Percentiles rank a stretch among this genome's conserved stretches.
phyloP scores from a whole-genome alignment of 1,284 basidiomycete species.

The Bondarzewia mesenterica region DNA sequence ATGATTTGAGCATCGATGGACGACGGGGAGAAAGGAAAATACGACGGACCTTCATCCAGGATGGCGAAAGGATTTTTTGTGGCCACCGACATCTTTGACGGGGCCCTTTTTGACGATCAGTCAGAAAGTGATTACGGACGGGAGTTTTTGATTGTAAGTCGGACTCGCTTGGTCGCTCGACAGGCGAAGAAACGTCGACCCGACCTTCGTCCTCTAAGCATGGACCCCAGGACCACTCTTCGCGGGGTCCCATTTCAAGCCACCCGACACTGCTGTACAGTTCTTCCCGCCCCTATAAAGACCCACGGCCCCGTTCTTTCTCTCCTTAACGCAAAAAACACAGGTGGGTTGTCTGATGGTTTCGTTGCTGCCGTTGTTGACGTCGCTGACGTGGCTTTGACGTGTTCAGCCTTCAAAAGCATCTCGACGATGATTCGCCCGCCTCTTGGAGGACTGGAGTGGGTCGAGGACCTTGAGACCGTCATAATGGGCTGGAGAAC shows the following conservation, averaged over 20 bases:
- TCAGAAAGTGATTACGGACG: constrained; percentile 23
- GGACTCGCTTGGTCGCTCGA: constrained; percentile 18
- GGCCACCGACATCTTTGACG: constrained; percentile 81
- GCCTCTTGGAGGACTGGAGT: constrained; percentile 57
- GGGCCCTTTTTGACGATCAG: constrained; percentile 45
- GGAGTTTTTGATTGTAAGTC: not conserved
- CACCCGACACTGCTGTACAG: constrained; percentile 31
- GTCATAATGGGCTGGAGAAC: constrained; percentile 71
- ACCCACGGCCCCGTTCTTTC: not conserved
- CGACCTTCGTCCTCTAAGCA: not conserved
- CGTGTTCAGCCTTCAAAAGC: constrained; percentile 64
- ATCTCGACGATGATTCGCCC: constrained; percentile 78
- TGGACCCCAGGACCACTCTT: not conserved
- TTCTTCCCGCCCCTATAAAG: constrained; percentile 20
- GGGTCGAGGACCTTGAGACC: constrained; percentile 81
- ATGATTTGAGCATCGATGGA: not conserved
- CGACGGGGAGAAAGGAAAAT: constrained; percentile 4
- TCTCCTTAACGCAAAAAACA: constrained; percentile 44
- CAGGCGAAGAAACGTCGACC: constrained; percentile 1
- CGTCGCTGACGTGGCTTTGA: constrained; percentile 6
- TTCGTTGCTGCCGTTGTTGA: constrained; percentile 1
- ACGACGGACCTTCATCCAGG: constrained; percentile 61
- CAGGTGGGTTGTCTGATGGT: constrained; percentile 40
- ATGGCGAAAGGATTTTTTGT: constrained; percentile 76
- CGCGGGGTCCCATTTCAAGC: constrained; percentile 16